Percentiles rank a stretch among this genome's conserved stretches.
phyloP scores from a whole-genome alignment of 352 stramenopile species.

The Halophytophthora polymorphica region DNA sequence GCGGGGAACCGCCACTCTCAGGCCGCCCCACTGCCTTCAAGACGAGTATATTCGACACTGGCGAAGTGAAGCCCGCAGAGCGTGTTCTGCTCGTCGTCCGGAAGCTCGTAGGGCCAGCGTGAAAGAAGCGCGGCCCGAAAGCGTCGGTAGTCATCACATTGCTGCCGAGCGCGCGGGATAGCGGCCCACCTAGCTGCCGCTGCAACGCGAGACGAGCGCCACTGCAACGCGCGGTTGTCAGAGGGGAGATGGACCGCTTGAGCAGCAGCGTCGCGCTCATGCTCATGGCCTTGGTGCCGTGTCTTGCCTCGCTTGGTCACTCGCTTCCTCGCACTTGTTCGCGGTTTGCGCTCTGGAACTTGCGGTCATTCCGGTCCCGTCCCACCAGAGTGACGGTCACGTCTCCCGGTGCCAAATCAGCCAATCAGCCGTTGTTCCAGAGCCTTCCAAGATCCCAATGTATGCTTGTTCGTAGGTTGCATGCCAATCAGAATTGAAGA shows the following conservation, averaged over 20 bases:
- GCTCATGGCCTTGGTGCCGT: neutral
- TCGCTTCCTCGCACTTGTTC: too few species aligned
- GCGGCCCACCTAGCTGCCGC: neutral
- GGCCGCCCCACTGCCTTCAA: neutral
- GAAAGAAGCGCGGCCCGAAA: too few species aligned
- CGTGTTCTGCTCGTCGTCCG: too few species aligned
- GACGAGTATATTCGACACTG: neutral
- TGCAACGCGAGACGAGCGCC: neutral
- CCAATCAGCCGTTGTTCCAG: too few species aligned
- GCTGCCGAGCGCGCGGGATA: too few species aligned
- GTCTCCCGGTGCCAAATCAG: neutral
- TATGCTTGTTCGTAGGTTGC: neutral
- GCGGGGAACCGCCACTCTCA: neutral
- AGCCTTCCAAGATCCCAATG: neutral
- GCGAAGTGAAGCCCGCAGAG: too few species aligned
- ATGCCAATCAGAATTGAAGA: neutral
- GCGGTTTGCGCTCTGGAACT: too few species aligned
- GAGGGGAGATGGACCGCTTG: constrained; percentile 13
- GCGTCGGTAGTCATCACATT: too few species aligned
- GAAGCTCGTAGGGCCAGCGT: too few species aligned
- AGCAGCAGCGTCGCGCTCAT: constrained; percentile 25
- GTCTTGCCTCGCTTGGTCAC: too few species aligned
- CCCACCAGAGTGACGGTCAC: neutral
- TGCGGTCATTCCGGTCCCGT: too few species aligned
- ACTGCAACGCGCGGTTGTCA: constrained; percentile 5